Percentiles rank a stretch among this genome's conserved stretches.
Conservation (phyloP, 345 rosid species). For the Microcos paniculata region DNA sequence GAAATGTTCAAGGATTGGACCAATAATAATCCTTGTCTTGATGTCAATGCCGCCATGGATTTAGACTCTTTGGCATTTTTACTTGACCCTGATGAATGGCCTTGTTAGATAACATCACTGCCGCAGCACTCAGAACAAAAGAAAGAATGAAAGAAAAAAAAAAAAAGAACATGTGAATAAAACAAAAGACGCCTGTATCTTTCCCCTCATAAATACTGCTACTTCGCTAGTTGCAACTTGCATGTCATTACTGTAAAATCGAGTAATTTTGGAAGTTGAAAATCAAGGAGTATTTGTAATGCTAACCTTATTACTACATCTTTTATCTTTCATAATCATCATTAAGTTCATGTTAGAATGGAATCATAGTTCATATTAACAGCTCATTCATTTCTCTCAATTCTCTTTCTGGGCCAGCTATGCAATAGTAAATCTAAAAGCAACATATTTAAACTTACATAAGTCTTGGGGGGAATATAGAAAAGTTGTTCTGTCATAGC, state of each 20-base stretch:
- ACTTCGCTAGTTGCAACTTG: neutral
- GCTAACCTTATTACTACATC: neutral
- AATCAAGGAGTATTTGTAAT: neutral
- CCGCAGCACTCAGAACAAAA: neutral
- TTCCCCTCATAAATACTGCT: neutral
- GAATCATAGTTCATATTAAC: neutral
- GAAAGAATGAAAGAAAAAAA: neutral
- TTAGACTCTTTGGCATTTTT: conserved; percentile 37
- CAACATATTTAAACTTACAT: neutral
- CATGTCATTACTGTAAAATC: neutral
- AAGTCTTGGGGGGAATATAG: no score
- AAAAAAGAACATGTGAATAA: neutral
- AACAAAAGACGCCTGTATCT: neutral
- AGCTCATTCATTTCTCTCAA: neutral
- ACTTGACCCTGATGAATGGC: conserved; percentile 40
- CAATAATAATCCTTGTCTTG: conserved; percentile 2
- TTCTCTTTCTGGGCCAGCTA: neutral
- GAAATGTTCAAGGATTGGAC: conserved; percentile 24
- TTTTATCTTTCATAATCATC: neutral
- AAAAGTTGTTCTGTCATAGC: no score
- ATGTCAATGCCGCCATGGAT: conserved; percentile 27
- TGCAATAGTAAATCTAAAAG: neutral
- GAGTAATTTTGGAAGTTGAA: neutral
- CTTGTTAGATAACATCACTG: conserved; percentile 1
- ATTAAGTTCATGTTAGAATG: neutral